Percentiles rank a stretch among this genome's conserved stretches.
phyloP scores from a whole-genome alignment of 108 stramenopile species.

The Pseudonitzschia multiseries region DNA sequence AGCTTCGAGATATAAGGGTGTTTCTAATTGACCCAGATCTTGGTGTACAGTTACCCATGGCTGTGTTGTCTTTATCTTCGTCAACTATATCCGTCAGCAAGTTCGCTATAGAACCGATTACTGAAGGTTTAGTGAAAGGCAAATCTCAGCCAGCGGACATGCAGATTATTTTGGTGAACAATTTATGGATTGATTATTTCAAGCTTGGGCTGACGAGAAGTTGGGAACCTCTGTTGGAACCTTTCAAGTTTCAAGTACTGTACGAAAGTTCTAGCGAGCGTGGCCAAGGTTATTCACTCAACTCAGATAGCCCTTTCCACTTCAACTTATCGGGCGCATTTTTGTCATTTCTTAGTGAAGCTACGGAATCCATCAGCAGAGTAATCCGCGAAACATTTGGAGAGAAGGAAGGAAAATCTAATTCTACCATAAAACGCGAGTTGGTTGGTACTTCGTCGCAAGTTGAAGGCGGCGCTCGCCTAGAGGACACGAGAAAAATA shows the following conservation, averaged over 20 bases:
- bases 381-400: slow-evolving; percentile 41
- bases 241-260: slow-evolving; percentile 61
- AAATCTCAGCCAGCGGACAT: slow-evolving; percentile 40
- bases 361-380: slow-evolving; percentile 50
- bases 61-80: slow-evolving; percentile 49
- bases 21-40: slow-evolving; percentile 79
- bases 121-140: slow-evolving; percentile 16
- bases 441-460: not conserved
- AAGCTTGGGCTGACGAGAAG: slow-evolving; percentile 89
- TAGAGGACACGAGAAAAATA: slow-evolving; percentile 22
- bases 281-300: slow-evolving; percentile 70
- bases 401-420: slow-evolving; percentile 15
- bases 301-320: slow-evolving; percentile 77
- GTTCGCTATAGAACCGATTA: slow-evolving; percentile 36
- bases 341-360: slow-evolving; percentile 78
- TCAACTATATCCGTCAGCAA: slow-evolving; percentile 51
- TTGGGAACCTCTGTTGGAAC: slow-evolving; percentile 95
- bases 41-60: slow-evolving; percentile 60
- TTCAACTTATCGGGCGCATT: slow-evolving; percentile 84
- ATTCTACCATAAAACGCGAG: not conserved
- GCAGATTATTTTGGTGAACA: slow-evolving; percentile 41
- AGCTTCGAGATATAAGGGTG: slow-evolving; percentile 50
- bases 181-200: slow-evolving; percentile 92
- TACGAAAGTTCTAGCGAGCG: slow-evolving; percentile 63
- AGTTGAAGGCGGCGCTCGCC: slow-evolving; percentile 4